These are phyloP conservation scores for Collybia nuda DNA, from an alignment of 768 basidiomycete genomes.

Conservation along the genomic window DNA sequence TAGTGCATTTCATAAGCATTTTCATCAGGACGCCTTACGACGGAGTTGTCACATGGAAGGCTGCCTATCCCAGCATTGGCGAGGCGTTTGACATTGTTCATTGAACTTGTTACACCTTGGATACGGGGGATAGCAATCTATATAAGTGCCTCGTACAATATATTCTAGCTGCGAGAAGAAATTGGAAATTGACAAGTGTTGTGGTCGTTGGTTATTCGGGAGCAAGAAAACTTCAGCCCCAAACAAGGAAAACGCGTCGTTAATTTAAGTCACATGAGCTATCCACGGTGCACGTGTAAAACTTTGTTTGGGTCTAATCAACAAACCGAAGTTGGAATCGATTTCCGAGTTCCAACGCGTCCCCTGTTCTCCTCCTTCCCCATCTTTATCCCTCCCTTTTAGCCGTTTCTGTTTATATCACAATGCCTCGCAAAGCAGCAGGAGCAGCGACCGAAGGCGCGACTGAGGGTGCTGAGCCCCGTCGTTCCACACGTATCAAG, in stretches of 20 bases:
- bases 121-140: no score
- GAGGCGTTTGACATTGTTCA: no score
- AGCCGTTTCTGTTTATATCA: conserved; percentile 9
- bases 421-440: conserved; percentile 75
- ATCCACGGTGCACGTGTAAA: conserved; percentile 23
- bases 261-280: conserved; percentile 11
- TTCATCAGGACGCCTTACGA: no score
- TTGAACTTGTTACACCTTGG: no score
- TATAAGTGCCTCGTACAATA: no score
- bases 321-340: conserved; percentile 21
- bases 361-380: conserved; percentile 14
- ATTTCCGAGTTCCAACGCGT: conserved; percentile 22
- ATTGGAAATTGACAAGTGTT: not conserved
- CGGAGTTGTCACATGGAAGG: no score
- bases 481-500: conserved; percentile 77
- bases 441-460: conserved; percentile 38
- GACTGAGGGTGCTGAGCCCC: conserved; percentile 47
- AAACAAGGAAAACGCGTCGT: conserved; percentile 10
- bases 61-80: no score
- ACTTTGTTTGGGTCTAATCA: conserved; percentile 16
- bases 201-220: no score
- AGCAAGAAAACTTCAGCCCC: not conserved
- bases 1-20: no score
- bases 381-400: conserved; percentile 12
- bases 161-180: no score